Evolutionary conservation across 192 early-diverging fungal species (phyloP), one percentile per base, ranked within the genome.

Genomic region (Entomortierella beljakovae): DNA sequence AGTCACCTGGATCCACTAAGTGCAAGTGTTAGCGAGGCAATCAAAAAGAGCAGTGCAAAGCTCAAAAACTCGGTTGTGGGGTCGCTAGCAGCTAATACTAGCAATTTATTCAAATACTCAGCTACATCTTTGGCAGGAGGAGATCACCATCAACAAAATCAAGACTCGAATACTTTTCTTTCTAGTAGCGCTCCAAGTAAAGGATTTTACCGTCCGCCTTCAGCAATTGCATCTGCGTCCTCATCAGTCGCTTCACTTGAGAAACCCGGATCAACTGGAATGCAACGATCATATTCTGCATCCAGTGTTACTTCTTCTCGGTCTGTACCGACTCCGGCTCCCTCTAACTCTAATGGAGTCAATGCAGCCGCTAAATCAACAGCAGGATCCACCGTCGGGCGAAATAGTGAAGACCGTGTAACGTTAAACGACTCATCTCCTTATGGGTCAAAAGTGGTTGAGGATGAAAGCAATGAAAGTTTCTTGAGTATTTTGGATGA

Each of bases 1-100:
- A 57, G 40, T 3, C 73, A 77, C 52, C 37, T 79, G 57, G 75
- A 79, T 22, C 75, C 75, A 3, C 37, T 79, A 20, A 79, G 68
- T 11, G 54, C 61, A 13, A 59, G 54, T 59, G 74, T 77, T 22
- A 61, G 50, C 11, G 75, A 70, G 49, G 75, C 54, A 4, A 57
- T 79, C 38, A 51, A 66, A n/a, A 79, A 79, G 57, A 70, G 67
- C 20, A 49, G 75, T 22, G 75, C 75, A 23, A 48, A 38, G 60
- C 51, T 79, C 51, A 79, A 65, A 50, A 77, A 72, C 48, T 60
- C 75, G 0, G 64, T 79, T 6, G 68, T 79, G 1, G 75, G 70
- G 22, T 68, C 75, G 2, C 32, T 79, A 6, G 40, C 75, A 6
- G 49, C 66, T 29, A 79, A 59, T 34, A 25, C 20, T 7, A 79